Conservation (phyloP, 768 basidiomycete genomes). For the Neoboletus magnificus region DNA sequence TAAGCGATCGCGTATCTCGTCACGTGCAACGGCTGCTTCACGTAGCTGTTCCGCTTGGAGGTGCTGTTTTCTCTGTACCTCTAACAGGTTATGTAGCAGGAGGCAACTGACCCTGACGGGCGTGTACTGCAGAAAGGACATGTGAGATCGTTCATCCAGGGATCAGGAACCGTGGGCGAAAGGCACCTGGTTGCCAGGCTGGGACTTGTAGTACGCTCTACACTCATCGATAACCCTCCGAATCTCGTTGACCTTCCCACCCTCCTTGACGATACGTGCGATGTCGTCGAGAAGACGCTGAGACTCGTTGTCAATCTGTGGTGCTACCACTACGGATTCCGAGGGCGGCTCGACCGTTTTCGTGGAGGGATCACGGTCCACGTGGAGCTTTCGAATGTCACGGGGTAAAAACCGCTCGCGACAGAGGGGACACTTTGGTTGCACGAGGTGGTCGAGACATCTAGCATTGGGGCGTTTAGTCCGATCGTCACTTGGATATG, state of each 20-base stretch:
- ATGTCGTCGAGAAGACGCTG: constrained; percentile 54
- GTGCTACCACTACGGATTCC: constrained; percentile 19
- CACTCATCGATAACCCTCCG: constrained; percentile 51
- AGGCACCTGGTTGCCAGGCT: constrained; percentile 45
- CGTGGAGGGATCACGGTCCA: constrained; percentile 45
- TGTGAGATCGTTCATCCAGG: constrained; percentile 11
- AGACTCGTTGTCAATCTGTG: constrained; percentile 40
- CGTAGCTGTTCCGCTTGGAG: constrained; percentile 34
- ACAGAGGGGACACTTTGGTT: constrained; percentile 61
- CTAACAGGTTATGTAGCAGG: constrained; percentile 49
- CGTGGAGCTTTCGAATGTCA: constrained; percentile 53
- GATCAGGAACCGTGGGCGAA: constrained; percentile 13
- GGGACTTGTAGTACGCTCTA: constrained; percentile 43
- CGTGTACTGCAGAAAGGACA: constrained; percentile 37
- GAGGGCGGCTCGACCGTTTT: constrained; percentile 14
- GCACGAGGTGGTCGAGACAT: constrained; percentile 51
- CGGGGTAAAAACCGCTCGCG: constrained; percentile 47
- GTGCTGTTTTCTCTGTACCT: constrained; percentile 42
- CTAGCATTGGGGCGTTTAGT: constrained; percentile 33
- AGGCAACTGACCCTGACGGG: constrained; percentile 49
- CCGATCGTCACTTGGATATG: constrained; percentile 20
- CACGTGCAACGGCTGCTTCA: constrained; percentile 31
- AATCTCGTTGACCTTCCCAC: constrained; percentile 49
- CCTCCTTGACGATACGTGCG: constrained; percentile 50
- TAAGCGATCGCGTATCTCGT: constrained; percentile 30